phyloP scores from a whole-genome alignment of 306 rosid species.

The Medicago lupulina region DNA sequence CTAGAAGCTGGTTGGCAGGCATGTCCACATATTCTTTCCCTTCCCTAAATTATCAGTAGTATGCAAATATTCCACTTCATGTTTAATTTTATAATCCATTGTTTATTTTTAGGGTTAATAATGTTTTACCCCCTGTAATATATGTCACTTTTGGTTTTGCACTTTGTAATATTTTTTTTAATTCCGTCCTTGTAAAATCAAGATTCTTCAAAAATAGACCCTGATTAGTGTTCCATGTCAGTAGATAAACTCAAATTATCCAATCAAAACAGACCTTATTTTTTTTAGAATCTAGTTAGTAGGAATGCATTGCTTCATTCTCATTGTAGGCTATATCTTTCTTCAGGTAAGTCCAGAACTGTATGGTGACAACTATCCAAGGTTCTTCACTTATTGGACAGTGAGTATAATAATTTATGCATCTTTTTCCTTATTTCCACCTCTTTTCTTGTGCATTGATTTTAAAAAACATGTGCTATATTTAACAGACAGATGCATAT shows the following conservation, averaged over 20 bases:
- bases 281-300: neutral
- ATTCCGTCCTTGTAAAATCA: too few species aligned
- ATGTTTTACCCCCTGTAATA: too few species aligned
- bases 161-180: too few species aligned
- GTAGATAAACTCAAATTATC: too few species aligned
- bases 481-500: slow-evolving; percentile 89
- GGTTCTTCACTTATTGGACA: slow-evolving; percentile 99
- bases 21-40: slow-evolving; percentile 39
- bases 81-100: neutral
- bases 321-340: neutral
- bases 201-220: too few species aligned
- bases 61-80: neutral
- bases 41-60: neutral
- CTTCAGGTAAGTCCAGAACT: slow-evolving; percentile 94
- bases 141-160: too few species aligned
- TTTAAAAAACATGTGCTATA: neutral
- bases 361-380: slow-evolving; percentile 92
- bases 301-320: neutral
- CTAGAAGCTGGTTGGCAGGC: slow-evolving; percentile 99
- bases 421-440: neutral
- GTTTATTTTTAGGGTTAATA: too few species aligned
- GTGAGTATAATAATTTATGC: slow-evolving; percentile 55
- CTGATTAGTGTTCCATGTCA: too few species aligned
- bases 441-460: neutral
- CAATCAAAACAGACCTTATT: too few species aligned